Evolutionary conservation across 371 early-diverging fungal genomes (phyloP).

Genomic region (Circinella minor): DNA sequence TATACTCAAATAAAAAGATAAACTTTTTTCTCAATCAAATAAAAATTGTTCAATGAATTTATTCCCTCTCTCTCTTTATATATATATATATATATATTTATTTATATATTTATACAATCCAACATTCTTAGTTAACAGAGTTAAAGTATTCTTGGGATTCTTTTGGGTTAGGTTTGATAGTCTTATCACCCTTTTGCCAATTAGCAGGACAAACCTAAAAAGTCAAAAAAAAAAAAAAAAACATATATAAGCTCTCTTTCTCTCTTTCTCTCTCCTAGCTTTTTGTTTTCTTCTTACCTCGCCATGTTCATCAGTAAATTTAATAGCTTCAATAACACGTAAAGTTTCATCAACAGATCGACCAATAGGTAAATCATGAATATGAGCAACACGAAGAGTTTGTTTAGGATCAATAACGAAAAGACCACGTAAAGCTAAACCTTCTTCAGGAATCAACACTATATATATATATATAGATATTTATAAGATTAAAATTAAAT

Average conservation of each 20-base stretch:
- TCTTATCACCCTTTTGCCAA: constrained; percentile 81
- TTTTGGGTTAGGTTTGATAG: constrained; percentile 71
- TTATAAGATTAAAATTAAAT: neutral
- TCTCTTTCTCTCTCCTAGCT: neutral
- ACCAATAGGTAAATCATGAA: constrained; percentile 89
- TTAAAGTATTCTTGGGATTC: constrained; percentile 82
- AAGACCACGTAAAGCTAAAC: constrained; percentile 71
- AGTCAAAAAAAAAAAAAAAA: too few relatives aligned
- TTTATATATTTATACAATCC: too few relatives aligned
- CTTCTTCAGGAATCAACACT: constrained; percentile 73
- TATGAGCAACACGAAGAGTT: constrained; percentile 65
- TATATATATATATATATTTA: too few relatives aligned
- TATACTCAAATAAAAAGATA: too few relatives aligned
- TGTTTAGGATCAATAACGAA: constrained; percentile 96
- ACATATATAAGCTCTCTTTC: too few relatives aligned
- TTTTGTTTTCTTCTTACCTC: constrained; percentile 38
- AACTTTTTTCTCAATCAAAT: too few relatives aligned
- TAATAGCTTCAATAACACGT: constrained; percentile 94
- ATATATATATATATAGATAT: neutral
- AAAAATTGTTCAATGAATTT: too few relatives aligned
- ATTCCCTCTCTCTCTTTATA: too few relatives aligned
- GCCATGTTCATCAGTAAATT: constrained; percentile 92
- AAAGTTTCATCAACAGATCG: constrained; percentile 94
- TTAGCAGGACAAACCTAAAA: constrained; percentile 76
- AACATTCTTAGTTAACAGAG: constrained; percentile 15